Evolutionary conservation across 2,329 filamentous ascomycete species (phyloP).

Genomic region (Diaporthe sp.): DNA sequence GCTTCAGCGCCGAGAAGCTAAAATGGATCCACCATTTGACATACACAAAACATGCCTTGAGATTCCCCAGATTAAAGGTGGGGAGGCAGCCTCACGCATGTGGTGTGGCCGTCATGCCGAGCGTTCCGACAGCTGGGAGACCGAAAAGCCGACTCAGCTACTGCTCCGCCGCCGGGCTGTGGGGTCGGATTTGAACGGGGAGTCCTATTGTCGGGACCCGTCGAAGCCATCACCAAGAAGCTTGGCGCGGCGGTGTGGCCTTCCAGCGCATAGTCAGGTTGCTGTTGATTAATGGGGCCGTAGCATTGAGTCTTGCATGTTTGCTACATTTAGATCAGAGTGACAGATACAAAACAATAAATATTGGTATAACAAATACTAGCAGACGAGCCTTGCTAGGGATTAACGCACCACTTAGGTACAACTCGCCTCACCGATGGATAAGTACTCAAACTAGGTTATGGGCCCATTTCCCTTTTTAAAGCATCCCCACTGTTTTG

Average conservation of each 20-base stretch:
- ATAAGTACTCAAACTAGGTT: background rate
- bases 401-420: background rate
- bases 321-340: too few relatives aligned
- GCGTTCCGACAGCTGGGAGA: background rate
- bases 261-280: background rate
- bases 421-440: background rate
- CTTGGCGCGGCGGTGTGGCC: background rate
- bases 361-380: background rate
- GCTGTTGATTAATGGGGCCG: background rate
- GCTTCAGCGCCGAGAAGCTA: background rate
- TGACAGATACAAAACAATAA: background rate
- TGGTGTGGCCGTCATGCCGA: background rate
- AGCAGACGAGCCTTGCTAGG: background rate
- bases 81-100: background rate
- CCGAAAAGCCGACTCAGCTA: background rate
- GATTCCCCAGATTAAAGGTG: background rate
- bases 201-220: background rate
- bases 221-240: background rate
- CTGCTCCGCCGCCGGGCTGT: background rate
- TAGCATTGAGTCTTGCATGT: background rate
- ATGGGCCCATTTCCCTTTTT: background rate
- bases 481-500: background rate
- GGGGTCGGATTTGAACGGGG: background rate
- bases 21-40: background rate
- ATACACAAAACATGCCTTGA: background rate